Conservation (phyloP, 306 rosid genomes). For the Inga oerstediana region DNA sequence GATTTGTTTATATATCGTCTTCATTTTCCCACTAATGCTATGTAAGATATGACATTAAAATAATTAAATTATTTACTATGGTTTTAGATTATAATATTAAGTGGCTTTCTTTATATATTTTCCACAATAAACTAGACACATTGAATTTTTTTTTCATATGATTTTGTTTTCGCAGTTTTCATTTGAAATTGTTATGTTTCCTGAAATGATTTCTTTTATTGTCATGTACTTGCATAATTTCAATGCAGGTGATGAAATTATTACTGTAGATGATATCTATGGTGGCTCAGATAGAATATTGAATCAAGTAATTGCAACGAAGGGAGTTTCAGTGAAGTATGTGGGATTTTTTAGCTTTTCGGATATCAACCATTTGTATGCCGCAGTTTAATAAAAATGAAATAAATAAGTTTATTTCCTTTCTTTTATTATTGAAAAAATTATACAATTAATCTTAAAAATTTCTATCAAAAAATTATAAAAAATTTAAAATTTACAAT, state of each 20-base stretch:
- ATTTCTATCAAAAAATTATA: too few species aligned
- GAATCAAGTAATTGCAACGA: constrained; percentile 67
- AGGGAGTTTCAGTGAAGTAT: constrained; percentile 87
- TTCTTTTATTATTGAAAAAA: too few species aligned
- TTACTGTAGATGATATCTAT: constrained; percentile 86
- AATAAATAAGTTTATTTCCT: too few species aligned
- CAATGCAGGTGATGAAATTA: constrained; percentile 81
- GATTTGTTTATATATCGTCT: neutral
- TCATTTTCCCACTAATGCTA: neutral
- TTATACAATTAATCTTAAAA: too few species aligned
- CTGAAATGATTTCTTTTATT: neutral
- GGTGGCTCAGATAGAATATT: constrained; percentile 90
- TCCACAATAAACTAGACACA: neutral
- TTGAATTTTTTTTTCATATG: neutral
- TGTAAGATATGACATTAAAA: constrained; percentile 16
- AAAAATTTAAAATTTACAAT: too few species aligned
- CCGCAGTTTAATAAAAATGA: too few species aligned
- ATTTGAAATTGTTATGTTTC: constrained; percentile 12
- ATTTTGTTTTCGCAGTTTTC: neutral
- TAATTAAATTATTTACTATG: neutral
- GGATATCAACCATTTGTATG: too few species aligned
- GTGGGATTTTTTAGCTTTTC: constrained; percentile 40
- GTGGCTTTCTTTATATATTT: neutral
- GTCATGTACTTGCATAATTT: constrained; percentile 30
- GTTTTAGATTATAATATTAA: neutral